phyloP scores from a whole-genome alignment of 2,329 filamentous ascomycete genomes.

The Nothophaeocryptopus gaeumannii region DNA sequence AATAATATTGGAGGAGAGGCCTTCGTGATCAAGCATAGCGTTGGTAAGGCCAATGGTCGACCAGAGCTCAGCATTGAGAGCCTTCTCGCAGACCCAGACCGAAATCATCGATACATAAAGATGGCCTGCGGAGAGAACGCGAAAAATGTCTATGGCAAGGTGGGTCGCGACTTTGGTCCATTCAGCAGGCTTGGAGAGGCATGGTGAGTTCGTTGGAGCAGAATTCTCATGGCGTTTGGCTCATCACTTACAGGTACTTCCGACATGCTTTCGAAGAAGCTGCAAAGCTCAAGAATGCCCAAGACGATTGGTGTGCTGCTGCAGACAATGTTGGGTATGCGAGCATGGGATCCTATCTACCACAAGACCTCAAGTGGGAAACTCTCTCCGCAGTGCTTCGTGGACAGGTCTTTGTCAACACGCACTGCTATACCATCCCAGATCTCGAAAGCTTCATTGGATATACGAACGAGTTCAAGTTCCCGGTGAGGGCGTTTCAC shows the following conservation, averaged over 20 bases:
- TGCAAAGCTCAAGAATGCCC: constrained; percentile 53
- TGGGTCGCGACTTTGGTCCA: constrained; percentile 53
- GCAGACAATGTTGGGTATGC: constrained; percentile 53
- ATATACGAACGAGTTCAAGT: constrained; percentile 70
- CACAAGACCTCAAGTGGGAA: constrained; percentile 63
- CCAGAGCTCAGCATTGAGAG: constrained; percentile 62
- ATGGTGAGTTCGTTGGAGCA: constrained; percentile 39
- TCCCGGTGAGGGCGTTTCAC: constrained; percentile 65
- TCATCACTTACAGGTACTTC: constrained; percentile 45
- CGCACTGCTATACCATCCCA: constrained; percentile 66
- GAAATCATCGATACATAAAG: constrained; percentile 69
- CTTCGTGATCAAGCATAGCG: constrained; percentile 65
- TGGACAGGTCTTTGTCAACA: constrained; percentile 67
- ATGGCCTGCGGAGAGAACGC: constrained; percentile 72
- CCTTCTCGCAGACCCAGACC: constrained; percentile 64
- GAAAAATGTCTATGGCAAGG: constrained; percentile 59
- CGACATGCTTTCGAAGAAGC: constrained; percentile 66
- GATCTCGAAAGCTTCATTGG: constrained; percentile 68
- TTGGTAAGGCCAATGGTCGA: constrained; percentile 59
- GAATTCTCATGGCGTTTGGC: background rate
- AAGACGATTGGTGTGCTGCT: constrained; percentile 66
- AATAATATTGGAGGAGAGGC: constrained; percentile 71
- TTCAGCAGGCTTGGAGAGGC: constrained; percentile 65
- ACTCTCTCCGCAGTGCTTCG: constrained; percentile 61
- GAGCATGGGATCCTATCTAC: constrained; percentile 57